A percentile compares a stretch with the other conserved stretches of the same genome.
These are phyloP conservation scores for Apiotrichum brassicae DNA, from an alignment of 1,284 basidiomycete genomes.

Conservation along the genomic window DNA sequence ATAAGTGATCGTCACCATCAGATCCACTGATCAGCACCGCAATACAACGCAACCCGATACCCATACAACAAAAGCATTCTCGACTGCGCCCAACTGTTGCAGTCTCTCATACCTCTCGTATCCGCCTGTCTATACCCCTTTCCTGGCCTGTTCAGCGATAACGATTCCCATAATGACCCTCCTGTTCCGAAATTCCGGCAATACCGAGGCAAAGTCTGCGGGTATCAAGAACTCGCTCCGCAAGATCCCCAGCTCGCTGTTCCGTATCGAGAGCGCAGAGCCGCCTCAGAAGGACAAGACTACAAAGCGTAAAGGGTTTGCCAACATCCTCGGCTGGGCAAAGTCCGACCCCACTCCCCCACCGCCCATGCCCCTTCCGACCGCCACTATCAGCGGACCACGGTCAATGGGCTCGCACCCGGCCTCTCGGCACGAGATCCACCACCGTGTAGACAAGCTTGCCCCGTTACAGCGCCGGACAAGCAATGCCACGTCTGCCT, in stretches of 20 bases:
- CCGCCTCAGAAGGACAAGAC: conserved; percentile 6
- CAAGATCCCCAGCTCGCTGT: conserved; percentile 3
- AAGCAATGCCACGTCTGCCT: neutral
- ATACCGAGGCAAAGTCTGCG: no score
- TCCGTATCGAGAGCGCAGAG: conserved; percentile 1
- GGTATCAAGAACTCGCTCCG: neutral
- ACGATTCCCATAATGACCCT: neutral
- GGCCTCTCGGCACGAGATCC: no score
- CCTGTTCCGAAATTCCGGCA: no score
- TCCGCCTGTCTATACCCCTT: neutral
- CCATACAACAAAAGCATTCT: no score
- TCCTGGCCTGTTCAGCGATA: neutral
- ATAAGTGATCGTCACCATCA: no score
- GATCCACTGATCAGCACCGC: no score
- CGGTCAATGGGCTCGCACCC: no score
- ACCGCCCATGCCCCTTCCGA: conserved; percentile 6
- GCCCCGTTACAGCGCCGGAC: neutral
- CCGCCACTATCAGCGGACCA: no score
- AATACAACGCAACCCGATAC: no score
- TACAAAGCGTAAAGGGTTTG: conserved; percentile 28
- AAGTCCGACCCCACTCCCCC: conserved; percentile 4
- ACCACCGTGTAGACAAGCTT: no score
- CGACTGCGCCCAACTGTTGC: no score
- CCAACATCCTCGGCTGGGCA: conserved; percentile 31
- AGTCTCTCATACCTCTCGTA: neutral